These are phyloP conservation scores for Nakaseomyces nivariensis DNA, from an alignment of 1,139 yeast genomes.

Conservation along the genomic window DNA sequence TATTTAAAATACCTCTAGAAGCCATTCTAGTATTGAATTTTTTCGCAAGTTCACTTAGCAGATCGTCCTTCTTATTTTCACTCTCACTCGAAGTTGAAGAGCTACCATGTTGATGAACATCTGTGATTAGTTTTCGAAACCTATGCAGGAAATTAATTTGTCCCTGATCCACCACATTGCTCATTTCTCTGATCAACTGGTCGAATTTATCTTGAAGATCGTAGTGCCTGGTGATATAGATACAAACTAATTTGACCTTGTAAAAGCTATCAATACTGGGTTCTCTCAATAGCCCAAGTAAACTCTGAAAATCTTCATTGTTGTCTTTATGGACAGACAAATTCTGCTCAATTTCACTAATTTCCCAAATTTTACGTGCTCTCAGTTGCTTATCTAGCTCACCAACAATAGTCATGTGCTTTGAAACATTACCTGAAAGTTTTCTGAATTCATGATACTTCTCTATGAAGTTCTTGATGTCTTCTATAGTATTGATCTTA, in stretches of 20 bases:
- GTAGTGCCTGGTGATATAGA: slow-evolving; percentile 66
- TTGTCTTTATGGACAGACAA: slow-evolving; percentile 61
- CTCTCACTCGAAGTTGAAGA: background rate
- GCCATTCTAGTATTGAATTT: slow-evolving; percentile 25
- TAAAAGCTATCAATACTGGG: slow-evolving; percentile 31
- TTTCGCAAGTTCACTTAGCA: slow-evolving; percentile 27
- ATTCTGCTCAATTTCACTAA: slow-evolving; percentile 84
- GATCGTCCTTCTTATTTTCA: slow-evolving; percentile 17
- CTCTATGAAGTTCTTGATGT: slow-evolving; percentile 82
- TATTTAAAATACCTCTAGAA: slow-evolving; percentile 6
- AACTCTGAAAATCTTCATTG: slow-evolving; percentile 38
- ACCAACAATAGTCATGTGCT: slow-evolving; percentile 82
- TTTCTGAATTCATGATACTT: slow-evolving; percentile 90
- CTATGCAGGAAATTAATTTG: slow-evolving; percentile 21
- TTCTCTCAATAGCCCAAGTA: slow-evolving; percentile 35
- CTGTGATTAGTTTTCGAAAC: slow-evolving; percentile 14
- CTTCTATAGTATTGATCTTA: slow-evolving; percentile 65
- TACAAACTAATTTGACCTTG: slow-evolving; percentile 53
- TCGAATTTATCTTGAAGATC: slow-evolving; percentile 13
- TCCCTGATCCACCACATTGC: slow-evolving; percentile 14
- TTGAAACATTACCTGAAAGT: slow-evolving; percentile 79
- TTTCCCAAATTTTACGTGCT: slow-evolving; percentile 58
- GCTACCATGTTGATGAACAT: background rate
- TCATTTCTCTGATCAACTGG: slow-evolving; percentile 9
- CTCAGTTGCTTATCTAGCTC: slow-evolving; percentile 70